phyloP scores from a whole-genome alignment of 2,329 filamentous ascomycete genomes.

The Teratosphaeriaceae sp. region DNA sequence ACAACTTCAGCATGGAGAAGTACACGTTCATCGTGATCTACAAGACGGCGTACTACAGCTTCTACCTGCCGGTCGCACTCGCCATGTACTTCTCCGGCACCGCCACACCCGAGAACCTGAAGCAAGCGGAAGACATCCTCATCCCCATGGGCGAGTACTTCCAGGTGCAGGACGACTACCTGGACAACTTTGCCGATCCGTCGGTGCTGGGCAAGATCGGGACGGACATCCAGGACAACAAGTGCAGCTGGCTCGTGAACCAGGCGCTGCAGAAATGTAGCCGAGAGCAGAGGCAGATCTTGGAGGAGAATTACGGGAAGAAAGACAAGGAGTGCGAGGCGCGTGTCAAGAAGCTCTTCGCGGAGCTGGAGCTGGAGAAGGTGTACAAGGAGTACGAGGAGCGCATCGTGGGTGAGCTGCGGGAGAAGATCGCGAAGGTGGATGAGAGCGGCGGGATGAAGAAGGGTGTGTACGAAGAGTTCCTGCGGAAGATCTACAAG shows the following conservation, averaged over 20 bases:
- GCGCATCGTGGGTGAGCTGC: conserved; percentile 71
- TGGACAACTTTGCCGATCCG: conserved; percentile 94
- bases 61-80: conserved; percentile 93
- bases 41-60: conserved; percentile 99
- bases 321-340: conserved; percentile 82
- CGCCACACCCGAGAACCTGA: conserved; percentile 81
- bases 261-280: conserved; percentile 75
- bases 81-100: conserved; percentile 79
- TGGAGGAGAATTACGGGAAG: conserved; percentile 89
- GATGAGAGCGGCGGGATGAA: conserved; percentile 87
- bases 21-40: conserved; percentile 98
- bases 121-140: conserved; percentile 82
- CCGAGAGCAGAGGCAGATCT: conserved; percentile 76
- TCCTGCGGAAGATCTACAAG: conserved; percentile 97
- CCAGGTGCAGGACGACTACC: conserved; percentile 97
- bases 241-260: conserved; percentile 98
- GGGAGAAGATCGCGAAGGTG: conserved; percentile 65
- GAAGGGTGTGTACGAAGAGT: conserved; percentile 81
- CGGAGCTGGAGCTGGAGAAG: conserved; percentile 76
- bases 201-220: conserved; percentile 96
- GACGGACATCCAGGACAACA: conserved; percentile 99
- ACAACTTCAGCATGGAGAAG: conserved; percentile 93
- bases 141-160: conserved; percentile 99
- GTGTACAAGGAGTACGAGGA: conserved; percentile 88
- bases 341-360: conserved; percentile 79